A percentile compares a stretch with the other conserved stretches of the same genome.
These are phyloP conservation scores for Spiromastix sp. DNA, from an alignment of 2,329 filamentous ascomycete genomes.

Conservation along the genomic window DNA sequence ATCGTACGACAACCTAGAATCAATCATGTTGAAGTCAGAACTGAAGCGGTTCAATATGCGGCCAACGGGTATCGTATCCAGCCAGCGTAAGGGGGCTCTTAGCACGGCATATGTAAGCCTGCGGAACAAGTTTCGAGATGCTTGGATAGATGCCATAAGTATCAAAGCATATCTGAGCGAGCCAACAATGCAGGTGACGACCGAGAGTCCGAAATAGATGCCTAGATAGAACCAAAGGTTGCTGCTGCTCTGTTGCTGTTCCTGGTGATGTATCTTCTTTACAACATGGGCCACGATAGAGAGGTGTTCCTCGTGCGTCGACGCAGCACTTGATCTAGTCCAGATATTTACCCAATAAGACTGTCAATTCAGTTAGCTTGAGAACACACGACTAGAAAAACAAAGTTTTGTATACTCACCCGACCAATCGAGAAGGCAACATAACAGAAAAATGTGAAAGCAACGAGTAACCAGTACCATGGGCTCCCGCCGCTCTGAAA, in stretches of 20 bases:
- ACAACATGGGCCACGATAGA: conserved; percentile 9
- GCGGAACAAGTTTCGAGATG: conserved; percentile 59
- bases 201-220: conserved; percentile 55
- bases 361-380: conserved; percentile 10
- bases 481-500: conserved; percentile 55
- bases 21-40: conserved; percentile 63
- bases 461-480: conserved; percentile 47
- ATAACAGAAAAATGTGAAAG: conserved; percentile 45
- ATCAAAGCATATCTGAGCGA: conserved; percentile 54
- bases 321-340: conserved; percentile 26
- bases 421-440: conserved; percentile 44
- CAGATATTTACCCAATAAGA: conserved; percentile 41
- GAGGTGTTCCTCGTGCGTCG: conserved; percentile 7
- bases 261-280: background rate
- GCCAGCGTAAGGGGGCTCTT: conserved; percentile 64
- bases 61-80: conserved; percentile 69
- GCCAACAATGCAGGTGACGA: conserved; percentile 47
- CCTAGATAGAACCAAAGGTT: conserved; percentile 54
- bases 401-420: conserved; percentile 22
- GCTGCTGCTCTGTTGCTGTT: background rate
- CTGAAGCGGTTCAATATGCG: conserved; percentile 71
- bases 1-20: conserved; percentile 55
- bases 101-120: conserved; percentile 57
- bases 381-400: background rate
- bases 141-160: conserved; percentile 55